Conservation (phyloP, 331 rosid species). For the Ulmus americana region DNA sequence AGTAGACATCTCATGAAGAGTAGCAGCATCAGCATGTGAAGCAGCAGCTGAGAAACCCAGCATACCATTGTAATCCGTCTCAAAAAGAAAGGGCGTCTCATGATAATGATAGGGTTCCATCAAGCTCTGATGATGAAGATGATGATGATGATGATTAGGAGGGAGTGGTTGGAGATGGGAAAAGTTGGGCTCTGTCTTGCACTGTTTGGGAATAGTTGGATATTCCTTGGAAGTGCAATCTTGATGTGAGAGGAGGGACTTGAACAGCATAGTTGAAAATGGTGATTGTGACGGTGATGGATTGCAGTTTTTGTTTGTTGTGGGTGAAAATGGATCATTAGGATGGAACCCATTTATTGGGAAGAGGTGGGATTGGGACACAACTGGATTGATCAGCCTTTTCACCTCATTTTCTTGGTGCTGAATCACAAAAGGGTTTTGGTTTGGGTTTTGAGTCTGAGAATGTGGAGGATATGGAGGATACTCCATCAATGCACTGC, state of each 20-base stretch:
- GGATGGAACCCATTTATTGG: conserved; percentile 27
- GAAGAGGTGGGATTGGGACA: conserved; percentile 33
- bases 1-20: conserved; percentile 32
- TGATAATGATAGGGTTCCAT: conserved; percentile 12
- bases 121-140: conserved; percentile 17
- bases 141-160: conserved; percentile 6
- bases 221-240: conserved; percentile 24
- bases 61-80: conserved; percentile 23
- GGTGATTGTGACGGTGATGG: conserved; percentile 21
- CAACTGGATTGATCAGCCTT: not conserved
- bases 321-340: conserved; percentile 8
- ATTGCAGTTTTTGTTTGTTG: not conserved
- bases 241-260: conserved; percentile 37
- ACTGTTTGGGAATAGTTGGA: conserved; percentile 24
- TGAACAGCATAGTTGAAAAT: conserved; percentile 31
- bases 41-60: conserved; percentile 26
- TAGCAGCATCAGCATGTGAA: conserved; percentile 4
- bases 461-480: conserved; percentile 3
- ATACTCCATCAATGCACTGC: not conserved
- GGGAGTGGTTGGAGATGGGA: conserved; percentile 22
- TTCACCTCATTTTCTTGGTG: conserved; percentile 22
- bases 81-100: conserved; percentile 19
- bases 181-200: conserved; percentile 36
- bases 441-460: conserved; percentile 27
- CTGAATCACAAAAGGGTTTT: conserved; percentile 17